Base-by-base conservation (phyloP, 2,329 filamentous ascomycete genomes). In the Orbilia brochopaga region DNA sequence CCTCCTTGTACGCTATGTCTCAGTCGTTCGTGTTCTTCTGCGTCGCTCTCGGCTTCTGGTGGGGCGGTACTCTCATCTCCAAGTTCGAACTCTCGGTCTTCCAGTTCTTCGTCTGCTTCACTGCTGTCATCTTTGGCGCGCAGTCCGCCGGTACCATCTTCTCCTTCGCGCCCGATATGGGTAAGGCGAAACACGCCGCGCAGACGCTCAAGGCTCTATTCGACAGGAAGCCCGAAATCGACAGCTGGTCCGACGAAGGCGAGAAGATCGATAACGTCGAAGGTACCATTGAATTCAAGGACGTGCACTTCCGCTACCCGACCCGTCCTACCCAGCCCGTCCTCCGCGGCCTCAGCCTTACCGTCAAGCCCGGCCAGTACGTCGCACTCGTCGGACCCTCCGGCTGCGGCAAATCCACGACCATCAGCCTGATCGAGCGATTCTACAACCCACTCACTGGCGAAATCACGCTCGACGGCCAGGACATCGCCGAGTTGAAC, bases 271-370 rank as follows among this genome's bases (percentile, higher is more conserved):
- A 64, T 0, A 80, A 85, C 0, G 84, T 93, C 23, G 86, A 94
- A 19, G 93, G 92, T 24, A 85, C 84, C 11, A 86, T 99, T 74
- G 92, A 97, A 79, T 96, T 99, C 82, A 87, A 90, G 19, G 88
- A 95, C 75, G 92, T 97, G 1, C 91, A 96, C 79, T 97, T 97
- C 84, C 86, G 91, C 46, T 99, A 97, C 77, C 92, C 93, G 0
- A 96, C 91, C 0, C 87, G 94, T 0, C 90, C 91, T 0, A 91
- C 96, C 75, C 91, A 96, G 76, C 90, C 91, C n/a, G 91, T 97
- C 0, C 86, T 97, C 1, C 89, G 91, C 27, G 93, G 92, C 0
- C 83, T 97, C 10, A 88, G 93, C 79, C 83, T 93, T 5, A 82
- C 81, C 13, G 85, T 93, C 46, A 85, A 87, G 27, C 90, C 90